phyloP scores from a whole-genome alignment of 1,284 basidiomycete genomes.

The Rhodofomes roseus region DNA sequence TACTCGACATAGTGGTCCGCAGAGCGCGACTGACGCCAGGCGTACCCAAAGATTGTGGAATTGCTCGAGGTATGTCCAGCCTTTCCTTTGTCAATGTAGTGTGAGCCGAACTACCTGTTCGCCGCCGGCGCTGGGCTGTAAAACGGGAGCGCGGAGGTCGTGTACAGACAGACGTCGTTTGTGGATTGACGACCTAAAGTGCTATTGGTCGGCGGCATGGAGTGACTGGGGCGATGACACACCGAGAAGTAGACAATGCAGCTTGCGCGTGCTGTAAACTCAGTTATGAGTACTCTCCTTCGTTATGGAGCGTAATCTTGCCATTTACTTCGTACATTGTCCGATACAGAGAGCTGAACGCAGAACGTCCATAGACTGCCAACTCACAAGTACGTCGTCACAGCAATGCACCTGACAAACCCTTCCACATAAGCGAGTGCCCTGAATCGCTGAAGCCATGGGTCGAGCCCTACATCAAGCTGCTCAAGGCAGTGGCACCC shows the following conservation, averaged over 20 bases:
- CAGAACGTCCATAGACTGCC: slow-evolving; percentile 12
- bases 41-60: slow-evolving; percentile 13
- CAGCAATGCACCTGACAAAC: slow-evolving; percentile 2
- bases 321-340: neutral
- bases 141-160: too few species aligned
- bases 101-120: neutral
- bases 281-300: neutral
- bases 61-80: slow-evolving; percentile 17
- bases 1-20: neutral
- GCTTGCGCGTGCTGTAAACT: neutral
- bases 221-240: neutral
- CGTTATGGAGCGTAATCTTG: neutral
- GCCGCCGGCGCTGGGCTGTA: neutral
- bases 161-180: too few species aligned
- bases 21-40: neutral
- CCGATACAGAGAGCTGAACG: neutral
- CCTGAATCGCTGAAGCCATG: slow-evolving; percentile 10
- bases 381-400: slow-evolving; percentile 12
- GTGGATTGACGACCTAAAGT: neutral
- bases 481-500: slow-evolving; percentile 14
- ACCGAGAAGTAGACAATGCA: too few species aligned
- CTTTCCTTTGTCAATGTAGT: neutral
- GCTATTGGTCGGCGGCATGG: neutral
- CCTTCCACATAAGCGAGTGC: slow-evolving; percentile 10
- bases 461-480: slow-evolving; percentile 15